phyloP scores from a whole-genome alignment of 768 basidiomycete species.

The Pholiota conissans region DNA sequence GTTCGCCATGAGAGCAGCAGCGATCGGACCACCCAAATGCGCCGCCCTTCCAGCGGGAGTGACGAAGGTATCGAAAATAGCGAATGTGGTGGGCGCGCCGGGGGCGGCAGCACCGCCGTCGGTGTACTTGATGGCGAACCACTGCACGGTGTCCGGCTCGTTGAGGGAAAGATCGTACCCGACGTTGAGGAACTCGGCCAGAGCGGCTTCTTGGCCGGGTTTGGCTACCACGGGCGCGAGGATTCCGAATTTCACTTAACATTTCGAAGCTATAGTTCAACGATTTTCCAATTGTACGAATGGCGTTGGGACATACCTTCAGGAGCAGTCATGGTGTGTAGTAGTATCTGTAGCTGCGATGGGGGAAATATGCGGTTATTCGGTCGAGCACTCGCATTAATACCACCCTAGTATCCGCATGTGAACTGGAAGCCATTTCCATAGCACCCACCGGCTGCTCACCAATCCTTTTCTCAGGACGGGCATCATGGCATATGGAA shows the following conservation, averaged over 20 bases:
- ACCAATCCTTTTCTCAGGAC: not conserved
- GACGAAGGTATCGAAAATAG: constrained; percentile 39
- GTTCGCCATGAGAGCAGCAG: constrained; percentile 34
- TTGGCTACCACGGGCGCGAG: constrained; percentile 8
- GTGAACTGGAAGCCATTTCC: not conserved
- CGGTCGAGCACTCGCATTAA: too few relatives aligned
- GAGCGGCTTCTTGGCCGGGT: constrained; percentile 10
- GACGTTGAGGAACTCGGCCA: constrained; percentile 27
- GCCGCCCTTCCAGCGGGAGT: constrained; percentile 28
- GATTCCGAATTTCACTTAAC: too few relatives aligned
- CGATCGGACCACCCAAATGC: constrained; percentile 34
- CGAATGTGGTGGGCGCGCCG: constrained; percentile 22
- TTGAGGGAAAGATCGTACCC: constrained; percentile 28
- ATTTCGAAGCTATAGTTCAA: too few relatives aligned
- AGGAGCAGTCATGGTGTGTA: too few relatives aligned
- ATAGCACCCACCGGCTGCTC: not conserved
- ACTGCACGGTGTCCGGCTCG: constrained; percentile 37
- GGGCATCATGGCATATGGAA: not conserved
- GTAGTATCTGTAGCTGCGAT: too few relatives aligned
- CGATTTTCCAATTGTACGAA: too few relatives aligned
- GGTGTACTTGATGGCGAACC: constrained; percentile 35
- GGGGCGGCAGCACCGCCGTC: constrained; percentile 6
- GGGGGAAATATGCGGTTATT: too few relatives aligned
- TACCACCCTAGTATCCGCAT: too few relatives aligned
- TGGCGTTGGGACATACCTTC: not conserved